Base-by-base conservation (phyloP, 495 filamentous ascomycete species). In the Lasiosphaeriaceae sp. region DNA sequence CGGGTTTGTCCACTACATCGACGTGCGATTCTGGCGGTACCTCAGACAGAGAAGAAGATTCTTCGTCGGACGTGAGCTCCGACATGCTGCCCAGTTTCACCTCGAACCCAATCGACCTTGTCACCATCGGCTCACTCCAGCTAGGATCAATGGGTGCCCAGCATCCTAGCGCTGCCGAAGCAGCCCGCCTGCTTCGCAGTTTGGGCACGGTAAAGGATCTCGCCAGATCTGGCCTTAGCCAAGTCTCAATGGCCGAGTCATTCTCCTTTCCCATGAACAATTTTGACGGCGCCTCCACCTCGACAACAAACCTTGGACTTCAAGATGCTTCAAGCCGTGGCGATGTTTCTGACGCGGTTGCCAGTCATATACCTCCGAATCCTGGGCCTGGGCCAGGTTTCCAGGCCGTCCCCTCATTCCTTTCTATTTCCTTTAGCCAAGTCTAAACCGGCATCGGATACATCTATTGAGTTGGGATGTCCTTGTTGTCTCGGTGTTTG, bases 121-220 rank as follows among this genome's bases (percentile, higher is more conserved):
- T 68, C 50, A 64, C 64, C 11, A 56, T 68, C 14, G 64, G 64
- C 19, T 59, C 59, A n/a, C 47, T 68, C 11, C 63, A 68, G 57
- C 54, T 68, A 31, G 49, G 56, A 11, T 64, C 64, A 29, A 64
- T 68, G 66, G 54, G 59, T 11, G 54, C 56, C 11, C 59, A 56
- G 31, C 64, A 68, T 20, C 52, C 46, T 9, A 58, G 59, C 5
- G 66, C 66, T 4, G 58, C 64, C 3, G 58, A 59, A 17, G 60
- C 60, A 0, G 44, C 56, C 3, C 55, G 57, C 3, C 11, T 68
- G 11, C 52, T 68, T 7, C 60, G 58, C 14, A 48, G 52, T 8
- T 19, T 63, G 16, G 58, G 56, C 5, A 12, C 45, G 3, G 41
- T 51, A 4, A 8, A 52, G 2, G 55, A 58, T 11, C 20, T 60